Base-by-base conservation (phyloP, 2,329 filamentous ascomycete species). In the Xylariaceae sp. region DNA sequence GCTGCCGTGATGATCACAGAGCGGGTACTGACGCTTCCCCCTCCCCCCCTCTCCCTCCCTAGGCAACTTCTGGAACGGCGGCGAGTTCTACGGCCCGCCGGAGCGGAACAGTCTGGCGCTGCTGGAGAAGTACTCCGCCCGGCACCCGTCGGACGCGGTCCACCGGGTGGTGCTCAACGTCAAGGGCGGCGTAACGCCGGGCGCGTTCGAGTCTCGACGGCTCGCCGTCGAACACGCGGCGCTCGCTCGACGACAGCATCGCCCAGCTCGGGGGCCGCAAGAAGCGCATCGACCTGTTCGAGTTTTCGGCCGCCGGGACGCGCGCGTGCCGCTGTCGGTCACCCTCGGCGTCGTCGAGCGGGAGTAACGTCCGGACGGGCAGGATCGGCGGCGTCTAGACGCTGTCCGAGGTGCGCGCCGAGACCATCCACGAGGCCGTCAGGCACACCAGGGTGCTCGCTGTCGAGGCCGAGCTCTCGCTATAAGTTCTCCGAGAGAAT, bases 81-180 rank as follows among this genome's bases (percentile, higher is more conserved):
- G 66, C 37, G 67, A 74, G 43, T 63, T 76, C 41, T 78, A 78
- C 53, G 73, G 73, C 12, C 49, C 57, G 3, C 62, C 63, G 1
- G 59, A 68, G 12, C 60, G 61, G 40, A 73, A 76, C 51, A 71
- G 67, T 2, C 53, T 75, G 27, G 60, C 65, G 29, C 57, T 78
- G 19, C 51, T 77, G 17, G 63, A 70, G 32, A 56, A 61, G 16
- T 78, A 77, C 52, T 75, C 77, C 47, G 63, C 61, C 22, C 60
- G 66, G 41, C 67, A 77, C 51, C 73, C 74, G 1, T 67, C 72
- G 40, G 68, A 76, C 41, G 70, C 71, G 6, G 58, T n/a, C n/a
- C 58, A 65, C 21, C 70, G 75, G 47, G 63, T 77, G 3, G 59
- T 76, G 5, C 55, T 78, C 16, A 67, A 62, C 44, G 64, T 78